Evolutionary conservation across 163 green algal species (phyloP), one percentile per base, ranked within the genome.

Genomic region (Coccomyxa subellipsoidea): DNA sequence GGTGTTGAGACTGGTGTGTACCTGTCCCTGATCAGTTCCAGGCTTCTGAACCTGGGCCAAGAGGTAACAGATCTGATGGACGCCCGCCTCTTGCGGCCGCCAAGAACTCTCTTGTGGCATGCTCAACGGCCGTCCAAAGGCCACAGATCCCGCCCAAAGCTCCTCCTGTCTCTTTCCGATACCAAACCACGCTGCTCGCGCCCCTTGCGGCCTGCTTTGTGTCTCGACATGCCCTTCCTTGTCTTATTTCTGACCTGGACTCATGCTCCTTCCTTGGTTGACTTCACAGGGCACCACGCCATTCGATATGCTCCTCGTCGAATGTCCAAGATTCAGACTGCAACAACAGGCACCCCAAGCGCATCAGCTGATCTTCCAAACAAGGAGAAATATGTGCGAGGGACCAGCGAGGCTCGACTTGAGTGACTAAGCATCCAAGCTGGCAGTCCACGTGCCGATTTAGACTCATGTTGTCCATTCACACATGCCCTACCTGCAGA

Each of bases 21-120:
- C 93, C 89, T 94, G 84, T 10, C 71, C 83, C 76, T 98, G 95
- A 79, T 98, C 91, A 0, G 89, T 89, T 0, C 91, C 92, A 29
- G 94, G 93, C 29, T 92, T 90, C 77, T 95, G 91, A 36, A 93
- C 93, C 10, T 97, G 90, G 0, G 80, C 83, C 69, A 98, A 85
- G 73, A 98, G 85, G 39, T 85, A 79, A 31, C 89, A 91, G 10
- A 98, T 92, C 81, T 95, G 88, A 34, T 89, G 66, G 54, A 94
- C 86, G 8, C 90, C 93, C 7, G 84, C 85, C 66, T 92, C 80
- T n/a, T 89, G 78, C 29, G 92, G 93, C 84, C 82, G 40, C 93
- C 93, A 96, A 72, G 77, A 40, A 40, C 71, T 40, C 21, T 40
- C 71, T 40, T 54, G 34, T 40, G 34, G 34, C 71, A 47, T 78